phyloP scores from a whole-genome alignment of 2,329 filamentous ascomycete species.

The Fusarium papillatum region DNA sequence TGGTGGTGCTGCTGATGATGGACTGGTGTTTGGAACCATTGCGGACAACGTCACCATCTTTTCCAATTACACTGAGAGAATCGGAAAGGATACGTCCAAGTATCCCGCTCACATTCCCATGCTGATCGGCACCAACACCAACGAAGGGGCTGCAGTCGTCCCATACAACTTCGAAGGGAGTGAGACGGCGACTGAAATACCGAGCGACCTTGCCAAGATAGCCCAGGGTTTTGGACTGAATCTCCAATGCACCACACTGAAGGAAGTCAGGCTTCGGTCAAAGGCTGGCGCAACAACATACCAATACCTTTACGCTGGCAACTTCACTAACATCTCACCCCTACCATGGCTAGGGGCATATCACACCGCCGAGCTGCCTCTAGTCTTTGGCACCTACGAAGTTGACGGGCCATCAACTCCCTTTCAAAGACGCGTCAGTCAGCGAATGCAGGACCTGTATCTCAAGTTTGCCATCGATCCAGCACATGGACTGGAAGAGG shows the following conservation, averaged over 20 bases:
- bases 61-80: conserved; percentile 16
- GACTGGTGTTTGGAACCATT: conserved; percentile 14
- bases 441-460: conserved; percentile 34
- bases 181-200: conserved; percentile 27
- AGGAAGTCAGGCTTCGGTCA: conserved; percentile 18
- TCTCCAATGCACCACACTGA: conserved; percentile 29
- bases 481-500: background rate
- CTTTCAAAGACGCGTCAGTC: conserved; percentile 24
- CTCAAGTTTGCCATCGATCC: conserved; percentile 27
- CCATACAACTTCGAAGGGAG: conserved; percentile 27
- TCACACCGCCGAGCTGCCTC: conserved; percentile 32
- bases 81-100: background rate
- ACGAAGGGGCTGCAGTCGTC: conserved; percentile 32
- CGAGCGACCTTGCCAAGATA: conserved; percentile 4
- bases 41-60: conserved; percentile 29
- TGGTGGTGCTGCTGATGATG: conserved; percentile 33
- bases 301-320: conserved; percentile 34
- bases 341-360: conserved; percentile 34
- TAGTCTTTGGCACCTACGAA: conserved; percentile 26
- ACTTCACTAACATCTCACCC: conserved; percentile 37
- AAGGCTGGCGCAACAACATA: conserved; percentile 27
- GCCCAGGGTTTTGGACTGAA: conserved; percentile 21
- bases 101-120: conserved; percentile 13
- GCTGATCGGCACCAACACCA: conserved; percentile 32
- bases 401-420: conserved; percentile 14